Conservation (phyloP, 345 rosid genomes). For the Lumnitzera racemosa region DNA sequence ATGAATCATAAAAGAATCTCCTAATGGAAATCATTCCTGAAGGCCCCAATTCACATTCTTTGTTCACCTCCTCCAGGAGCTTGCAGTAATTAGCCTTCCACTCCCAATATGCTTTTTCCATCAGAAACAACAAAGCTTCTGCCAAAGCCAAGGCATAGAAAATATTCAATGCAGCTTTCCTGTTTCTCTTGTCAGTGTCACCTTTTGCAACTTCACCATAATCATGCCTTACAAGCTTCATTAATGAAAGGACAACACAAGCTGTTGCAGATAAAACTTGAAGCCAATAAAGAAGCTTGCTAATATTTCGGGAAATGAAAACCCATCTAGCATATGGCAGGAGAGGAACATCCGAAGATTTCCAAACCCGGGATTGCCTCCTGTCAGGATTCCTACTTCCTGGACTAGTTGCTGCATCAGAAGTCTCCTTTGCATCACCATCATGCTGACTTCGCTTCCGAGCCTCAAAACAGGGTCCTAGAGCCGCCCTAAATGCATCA, state of each 20-base stretch:
- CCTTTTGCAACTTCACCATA: constrained; percentile 64
- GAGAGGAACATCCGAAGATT: constrained; percentile 65
- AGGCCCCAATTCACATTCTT: constrained; percentile 60
- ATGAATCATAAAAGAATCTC: constrained; percentile 86
- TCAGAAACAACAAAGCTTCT: constrained; percentile 71
- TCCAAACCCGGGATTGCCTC: constrained; percentile 44
- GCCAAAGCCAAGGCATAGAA: constrained; percentile 80
- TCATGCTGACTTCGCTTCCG: constrained; percentile 17
- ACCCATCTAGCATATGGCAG: constrained; percentile 69
- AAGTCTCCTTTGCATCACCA: constrained; percentile 8
- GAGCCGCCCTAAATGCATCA: constrained; percentile 15
- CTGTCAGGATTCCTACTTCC: constrained; percentile 15
- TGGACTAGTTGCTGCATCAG: constrained; percentile 11
- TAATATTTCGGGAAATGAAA: constrained; percentile 53
- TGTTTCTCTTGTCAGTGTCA: constrained; percentile 65
- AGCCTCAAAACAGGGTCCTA: constrained; percentile 17
- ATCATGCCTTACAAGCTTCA: constrained; percentile 64
- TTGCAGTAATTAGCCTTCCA: constrained; percentile 29
- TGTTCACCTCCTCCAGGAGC: constrained; percentile 61
- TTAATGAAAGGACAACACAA: constrained; percentile 62
- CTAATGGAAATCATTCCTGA: constrained; percentile 54
- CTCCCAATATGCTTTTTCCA: constrained; percentile 89
- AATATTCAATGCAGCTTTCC: constrained; percentile 53
- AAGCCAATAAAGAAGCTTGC: constrained; percentile 79
- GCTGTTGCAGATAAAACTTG: constrained; percentile 74